Evolutionary conservation across 2,329 filamentous ascomycete genomes (phyloP), one percentile per base, ranked within the genome.

Genomic region (Venturia nashicola): DNA sequence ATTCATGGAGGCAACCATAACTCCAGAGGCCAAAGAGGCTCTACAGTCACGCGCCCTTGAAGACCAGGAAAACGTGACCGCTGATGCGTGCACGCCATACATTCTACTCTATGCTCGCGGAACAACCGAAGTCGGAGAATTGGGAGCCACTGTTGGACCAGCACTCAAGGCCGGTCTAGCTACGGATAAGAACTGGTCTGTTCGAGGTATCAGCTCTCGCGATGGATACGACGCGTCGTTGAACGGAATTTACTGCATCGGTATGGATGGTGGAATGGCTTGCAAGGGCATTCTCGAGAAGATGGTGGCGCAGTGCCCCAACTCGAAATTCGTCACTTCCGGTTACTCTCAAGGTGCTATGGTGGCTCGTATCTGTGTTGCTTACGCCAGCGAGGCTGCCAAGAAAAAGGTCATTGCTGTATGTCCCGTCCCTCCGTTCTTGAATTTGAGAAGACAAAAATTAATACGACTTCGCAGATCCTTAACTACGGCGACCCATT

Each of bases 61-160:
- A 14, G 16, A 42, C 5, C 32, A 43, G 40, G 36, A 60, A 43
- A 55, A 5, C 23, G 32, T 36, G 18, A 23, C 48, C 6, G 48
- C 48, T n/a, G 48, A 55, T 11, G 1, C 57, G 16, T 63, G 61
- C 32, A 63, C 34, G 36, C 59, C 63, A 40, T 40, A 64, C 27
- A 57, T 55, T 23, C 5, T 65, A 40, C 36, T 65, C 20, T 65
- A 64, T 18, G 63, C 63, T 32, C 16, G 62, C 2, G 62, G 51
- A 5, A 61, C 62, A 1, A 64, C 59, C 3, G 63, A 65, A 43
- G 12, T 3, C 2, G 63, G 63, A 16, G 57, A 65, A 23, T 9
- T 65, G 5, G 63, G 63, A 27, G n/a, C 23, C n/a, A 51, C 46
- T 27, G 63, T 65, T 62, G 63, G 63, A 40, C 63, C 60, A 18